Base-by-base conservation (phyloP, 2,329 filamentous ascomycete genomes). In the Cytospora leucostoma region DNA sequence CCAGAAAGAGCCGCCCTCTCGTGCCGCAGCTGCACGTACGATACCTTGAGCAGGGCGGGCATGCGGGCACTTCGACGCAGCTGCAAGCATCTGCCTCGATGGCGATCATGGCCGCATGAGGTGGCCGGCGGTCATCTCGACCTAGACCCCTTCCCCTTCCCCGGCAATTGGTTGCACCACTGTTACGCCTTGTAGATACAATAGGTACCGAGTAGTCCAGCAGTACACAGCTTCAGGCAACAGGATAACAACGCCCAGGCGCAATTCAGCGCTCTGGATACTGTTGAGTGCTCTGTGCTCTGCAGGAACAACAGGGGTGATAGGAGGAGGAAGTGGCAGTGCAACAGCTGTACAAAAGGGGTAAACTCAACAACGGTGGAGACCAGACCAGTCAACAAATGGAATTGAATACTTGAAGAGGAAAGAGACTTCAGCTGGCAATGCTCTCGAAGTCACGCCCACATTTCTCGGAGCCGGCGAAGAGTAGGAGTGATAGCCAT, bases 311-410 rank as follows among this genome's bases (percentile, higher is more conserved):
- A 50, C 50, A 49, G 51, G 58, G 58, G 58, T 54, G 58, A 55
- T 51, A 51, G 58, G 58, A 61, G 58, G 58, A 61, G 58, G 58
- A 61, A 54, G 58, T 35, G 58, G 58, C 58, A 61, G 58, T 55
- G 58, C 58, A 53, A 56, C 37, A 13, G 19, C 21, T 7, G 7
- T 21, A 21, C 37, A 7, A 19, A 44, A 56, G 17, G 11, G 54
- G 38, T 37, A 5, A 49, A 35, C 12, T 35, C 27, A 15, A 38
- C 27, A 15, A 38, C 49, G 35, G 15, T 17, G 34, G 15, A 33
- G 19, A 52, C 21, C 49, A 33, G 19, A 37, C 49, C 3, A n/a
- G 19, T 12, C 15, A 35, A 33, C 32, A 33, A 33, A 53, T 17
- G 33, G 32, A 53, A 32, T n/a, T 35, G 15, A 34, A 55, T 52